These are phyloP conservation scores for Ogataea zsoltii DNA, from an alignment of 805 yeast genomes.

Conservation along the genomic window DNA sequence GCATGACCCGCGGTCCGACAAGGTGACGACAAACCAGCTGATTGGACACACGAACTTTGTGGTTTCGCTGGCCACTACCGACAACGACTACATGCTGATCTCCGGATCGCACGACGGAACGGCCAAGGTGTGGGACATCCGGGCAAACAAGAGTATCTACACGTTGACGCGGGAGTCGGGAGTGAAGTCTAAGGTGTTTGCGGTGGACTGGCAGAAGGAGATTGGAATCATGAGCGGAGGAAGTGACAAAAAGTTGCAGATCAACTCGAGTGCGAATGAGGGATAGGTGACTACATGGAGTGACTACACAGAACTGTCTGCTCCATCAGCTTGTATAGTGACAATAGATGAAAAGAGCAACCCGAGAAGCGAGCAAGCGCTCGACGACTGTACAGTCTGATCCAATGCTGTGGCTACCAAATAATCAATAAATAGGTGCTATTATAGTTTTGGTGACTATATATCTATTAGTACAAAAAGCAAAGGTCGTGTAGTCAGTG, in stretches of 20 bases:
- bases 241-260: constrained; percentile 88
- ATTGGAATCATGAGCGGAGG: constrained; percentile 93
- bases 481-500: too few relatives aligned
- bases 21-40: constrained; percentile 68
- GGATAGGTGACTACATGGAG: constrained; percentile 11
- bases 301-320: too few relatives aligned
- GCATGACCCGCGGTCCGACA: constrained; percentile 84
- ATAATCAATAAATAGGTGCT: too few relatives aligned
- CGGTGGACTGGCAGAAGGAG: constrained; percentile 78
- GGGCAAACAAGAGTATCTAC: constrained; percentile 80
- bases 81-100: constrained; percentile 76
- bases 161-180: constrained; percentile 74
- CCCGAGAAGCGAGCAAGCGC: too few relatives aligned
- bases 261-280: constrained; percentile 47
- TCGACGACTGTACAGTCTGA: too few relatives aligned
- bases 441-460: too few relatives aligned
- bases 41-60: constrained; percentile 93
- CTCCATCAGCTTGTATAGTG: too few relatives aligned
- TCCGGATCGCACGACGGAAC: constrained; percentile 98
- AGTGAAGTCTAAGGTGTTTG: constrained; percentile 70
- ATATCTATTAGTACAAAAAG: too few relatives aligned
- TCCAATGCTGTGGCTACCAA: too few relatives aligned
- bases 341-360: too few relatives aligned
- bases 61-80: constrained; percentile 73
- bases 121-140: constrained; percentile 91